Conservation (phyloP, 2,329 filamentous ascomycete genomes). For the Sphaerulina musiva region DNA sequence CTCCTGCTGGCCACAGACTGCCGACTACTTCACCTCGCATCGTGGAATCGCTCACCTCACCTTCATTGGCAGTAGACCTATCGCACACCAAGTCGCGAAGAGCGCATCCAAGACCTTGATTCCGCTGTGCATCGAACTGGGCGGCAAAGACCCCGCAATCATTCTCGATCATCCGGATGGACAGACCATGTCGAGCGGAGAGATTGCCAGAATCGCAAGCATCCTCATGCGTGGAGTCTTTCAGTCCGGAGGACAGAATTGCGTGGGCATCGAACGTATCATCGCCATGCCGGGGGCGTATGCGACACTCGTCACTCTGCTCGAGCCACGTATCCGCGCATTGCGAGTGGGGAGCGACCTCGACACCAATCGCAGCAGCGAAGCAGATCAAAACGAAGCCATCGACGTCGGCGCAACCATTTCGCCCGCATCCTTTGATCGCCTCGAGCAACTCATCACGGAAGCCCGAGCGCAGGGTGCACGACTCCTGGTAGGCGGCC, state of each 20-base stretch:
- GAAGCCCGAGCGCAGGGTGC: slow-evolving; percentile 76
- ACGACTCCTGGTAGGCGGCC: slow-evolving; percentile 72
- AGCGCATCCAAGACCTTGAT: slow-evolving; percentile 81
- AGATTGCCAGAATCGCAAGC: slow-evolving; percentile 65
- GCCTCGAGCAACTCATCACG: slow-evolving; percentile 67
- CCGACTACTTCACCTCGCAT: slow-evolving; percentile 76
- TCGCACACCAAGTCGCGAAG: slow-evolving; percentile 81
- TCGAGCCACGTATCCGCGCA: slow-evolving; percentile 66
- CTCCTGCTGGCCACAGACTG: slow-evolving; percentile 80
- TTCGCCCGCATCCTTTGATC: slow-evolving; percentile 66
- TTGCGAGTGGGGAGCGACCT: slow-evolving; percentile 70
- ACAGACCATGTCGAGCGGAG: slow-evolving; percentile 40
- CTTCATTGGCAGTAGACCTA: slow-evolving; percentile 84
- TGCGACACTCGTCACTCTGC: slow-evolving; percentile 59
- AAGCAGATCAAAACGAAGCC: slow-evolving; percentile 26
- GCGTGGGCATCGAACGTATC: slow-evolving; percentile 91
- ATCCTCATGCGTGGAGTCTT: slow-evolving; percentile 89
- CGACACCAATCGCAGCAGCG: slow-evolving; percentile 35
- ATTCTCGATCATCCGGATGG: slow-evolving; percentile 68
- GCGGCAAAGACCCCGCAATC: slow-evolving; percentile 89
- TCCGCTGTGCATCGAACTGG: slow-evolving; percentile 82
- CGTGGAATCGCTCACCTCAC: slow-evolving; percentile 80
- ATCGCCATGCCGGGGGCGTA: slow-evolving; percentile 74
- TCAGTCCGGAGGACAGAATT: slow-evolving; percentile 94
- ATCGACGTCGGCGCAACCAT: slow-evolving; percentile 88